Percentiles rank a stretch among this genome's conserved stretches.
Evolutionary conservation across 192 early-diverging fungal species (phyloP).

Genomic region (Dissophora ornata): DNA sequence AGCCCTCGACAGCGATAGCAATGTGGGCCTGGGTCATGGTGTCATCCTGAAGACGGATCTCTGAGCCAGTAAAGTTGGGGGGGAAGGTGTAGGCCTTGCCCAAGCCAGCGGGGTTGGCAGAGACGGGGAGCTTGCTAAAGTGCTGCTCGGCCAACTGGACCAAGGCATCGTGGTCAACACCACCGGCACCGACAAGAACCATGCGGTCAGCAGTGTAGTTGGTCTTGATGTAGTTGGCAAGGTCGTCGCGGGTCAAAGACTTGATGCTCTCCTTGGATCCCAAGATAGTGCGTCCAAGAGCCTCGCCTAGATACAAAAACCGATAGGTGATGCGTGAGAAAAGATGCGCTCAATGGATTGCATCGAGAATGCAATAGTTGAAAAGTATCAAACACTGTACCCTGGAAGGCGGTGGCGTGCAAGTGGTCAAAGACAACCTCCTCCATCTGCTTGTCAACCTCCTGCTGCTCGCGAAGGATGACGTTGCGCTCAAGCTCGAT

Average conservation of each 20-base stretch:
- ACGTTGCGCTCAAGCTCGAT: conserved; percentile 98
- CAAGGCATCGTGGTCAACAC: conserved; percentile 92
- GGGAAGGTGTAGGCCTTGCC: conserved; percentile 76
- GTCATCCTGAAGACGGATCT: conserved; percentile 88
- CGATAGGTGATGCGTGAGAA: conserved; percentile 37
- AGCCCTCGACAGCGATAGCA: conserved; percentile 97
- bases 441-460: conserved; percentile 92
- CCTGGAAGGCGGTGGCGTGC: conserved; percentile 95
- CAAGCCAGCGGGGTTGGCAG: conserved; percentile 77
- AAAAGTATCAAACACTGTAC: conserved; percentile 39
- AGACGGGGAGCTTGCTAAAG: conserved; percentile 83
- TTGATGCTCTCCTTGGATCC: conserved; percentile 95
- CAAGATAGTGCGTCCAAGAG: conserved; percentile 85
- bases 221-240: conserved; percentile 88
- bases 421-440: conserved; percentile 99
- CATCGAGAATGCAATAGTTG: conserved; percentile 94
- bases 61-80: conserved; percentile 89
- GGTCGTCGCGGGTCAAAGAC: conserved; percentile 86
- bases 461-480: conserved; percentile 94
- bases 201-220: conserved; percentile 98
- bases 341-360: conserved; percentile 92
- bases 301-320: conserved; percentile 48
- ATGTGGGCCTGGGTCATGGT: conserved; percentile 92
- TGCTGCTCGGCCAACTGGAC: conserved; percentile 93
- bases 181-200: conserved; percentile 95